Evolutionary conservation across 1,284 basidiomycete species (phyloP).

Genomic region (Neotropicomus parvogracilis): DNA sequence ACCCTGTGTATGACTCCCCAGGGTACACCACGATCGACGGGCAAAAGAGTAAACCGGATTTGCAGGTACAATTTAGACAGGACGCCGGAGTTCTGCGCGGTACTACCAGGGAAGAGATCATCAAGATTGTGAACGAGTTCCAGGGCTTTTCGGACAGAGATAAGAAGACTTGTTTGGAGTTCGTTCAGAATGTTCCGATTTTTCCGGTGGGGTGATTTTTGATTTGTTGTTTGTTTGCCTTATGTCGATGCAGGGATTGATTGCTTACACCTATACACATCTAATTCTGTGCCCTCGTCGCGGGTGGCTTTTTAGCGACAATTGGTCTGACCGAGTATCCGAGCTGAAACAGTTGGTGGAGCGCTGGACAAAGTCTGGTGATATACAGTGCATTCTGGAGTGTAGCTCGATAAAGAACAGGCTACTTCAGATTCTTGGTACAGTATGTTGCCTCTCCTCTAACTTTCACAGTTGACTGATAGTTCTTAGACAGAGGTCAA

Average conservation of each 20-base stretch:
- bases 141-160: slow-evolving; percentile 2
- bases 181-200: slow-evolving; percentile 18
- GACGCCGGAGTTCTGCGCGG: slow-evolving; percentile 13
- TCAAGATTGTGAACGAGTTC: slow-evolving; percentile 19
- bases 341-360: slow-evolving; percentile 12
- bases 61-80: neutral
- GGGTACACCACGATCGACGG: slow-evolving; percentile 26
- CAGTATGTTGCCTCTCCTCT: slow-evolving; percentile 7
- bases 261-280: slow-evolving; percentile 28
- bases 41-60: neutral
- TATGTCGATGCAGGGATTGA: slow-evolving; percentile 20
- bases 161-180: slow-evolving; percentile 12
- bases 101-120: slow-evolving; percentile 14
- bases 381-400: slow-evolving; percentile 13
- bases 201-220: slow-evolving; percentile 21
- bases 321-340: slow-evolving; percentile 13
- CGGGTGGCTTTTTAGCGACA: slow-evolving; percentile 5
- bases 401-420: slow-evolving; percentile 13
- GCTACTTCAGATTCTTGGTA: slow-evolving; percentile 17
- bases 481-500: slow-evolving; percentile 12
- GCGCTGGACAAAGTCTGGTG: slow-evolving; percentile 7
- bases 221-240: slow-evolving; percentile 9
- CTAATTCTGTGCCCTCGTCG: slow-evolving; percentile 13
- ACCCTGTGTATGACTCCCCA: neutral
- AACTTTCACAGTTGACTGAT: slow-evolving; percentile 6